Evolutionary conservation across 306 rosid genomes (phyloP).

Genomic region (Boehmeria nivea): DNA sequence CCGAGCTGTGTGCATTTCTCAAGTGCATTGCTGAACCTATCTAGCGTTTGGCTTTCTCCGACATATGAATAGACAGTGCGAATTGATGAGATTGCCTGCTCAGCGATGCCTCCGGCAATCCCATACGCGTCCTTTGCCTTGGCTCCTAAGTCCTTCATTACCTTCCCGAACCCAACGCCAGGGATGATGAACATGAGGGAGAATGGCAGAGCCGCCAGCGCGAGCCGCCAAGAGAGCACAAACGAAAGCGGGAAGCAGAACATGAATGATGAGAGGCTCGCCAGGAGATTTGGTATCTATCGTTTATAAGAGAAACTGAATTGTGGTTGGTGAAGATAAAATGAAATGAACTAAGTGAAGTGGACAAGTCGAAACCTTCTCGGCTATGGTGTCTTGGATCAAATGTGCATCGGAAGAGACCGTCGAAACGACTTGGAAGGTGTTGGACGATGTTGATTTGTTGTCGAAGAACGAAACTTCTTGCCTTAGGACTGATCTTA

Average conservation of each 20-base stretch:
- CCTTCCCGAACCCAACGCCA: conserved; percentile 55
- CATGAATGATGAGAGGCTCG: conserved; percentile 48
- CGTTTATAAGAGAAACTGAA: not conserved
- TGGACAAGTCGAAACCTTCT: conserved; percentile 38
- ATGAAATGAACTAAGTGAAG: not conserved
- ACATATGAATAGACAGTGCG: conserved; percentile 66
- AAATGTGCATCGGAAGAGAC: conserved; percentile 68
- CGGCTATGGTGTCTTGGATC: conserved; percentile 63
- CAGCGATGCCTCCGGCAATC: conserved; percentile 69
- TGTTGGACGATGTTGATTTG: conserved; percentile 43
- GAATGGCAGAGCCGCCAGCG: conserved; percentile 63
- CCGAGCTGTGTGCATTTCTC: conserved; percentile 47
- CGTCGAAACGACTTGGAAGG: conserved; percentile 63
- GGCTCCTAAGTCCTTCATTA: conserved; percentile 39
- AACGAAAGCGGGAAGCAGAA: conserved; percentile 49
- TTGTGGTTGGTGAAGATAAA: not conserved
- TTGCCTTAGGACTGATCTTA: conserved; percentile 59
- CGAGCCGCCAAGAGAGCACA: conserved; percentile 69
- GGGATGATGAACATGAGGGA: conserved; percentile 59
- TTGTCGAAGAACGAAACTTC: conserved; percentile 70
- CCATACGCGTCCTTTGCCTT: conserved; percentile 51
- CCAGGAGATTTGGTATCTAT: conserved; percentile 52
- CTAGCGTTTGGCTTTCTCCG: conserved; percentile 56
- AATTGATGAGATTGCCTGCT: conserved; percentile 74
- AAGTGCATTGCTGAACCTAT: conserved; percentile 48